Evolutionary conservation across 352 stramenopile species (phyloP).

Genomic region (Pythium rishiriense): DNA sequence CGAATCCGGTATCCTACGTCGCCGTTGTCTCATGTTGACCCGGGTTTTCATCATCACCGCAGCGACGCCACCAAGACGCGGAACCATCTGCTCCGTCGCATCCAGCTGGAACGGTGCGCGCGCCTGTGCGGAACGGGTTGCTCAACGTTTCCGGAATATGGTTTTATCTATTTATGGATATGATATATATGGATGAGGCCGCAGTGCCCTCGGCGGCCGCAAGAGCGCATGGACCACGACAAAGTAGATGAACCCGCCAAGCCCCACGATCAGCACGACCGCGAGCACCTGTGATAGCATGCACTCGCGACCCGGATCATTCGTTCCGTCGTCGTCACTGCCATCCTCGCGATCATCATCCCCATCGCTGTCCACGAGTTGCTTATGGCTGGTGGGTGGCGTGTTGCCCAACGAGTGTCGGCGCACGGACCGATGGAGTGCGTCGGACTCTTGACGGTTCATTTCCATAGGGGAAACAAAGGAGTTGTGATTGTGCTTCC

Average conservation of each 20-base stretch:
- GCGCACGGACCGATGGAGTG: background rate
- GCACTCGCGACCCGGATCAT: slow-evolving; percentile 38
- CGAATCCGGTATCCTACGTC: background rate
- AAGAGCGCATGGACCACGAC: slow-evolving; percentile 31
- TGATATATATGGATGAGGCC: slow-evolving; percentile 10
- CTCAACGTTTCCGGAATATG: slow-evolving; percentile 12
- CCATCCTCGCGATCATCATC: background rate
- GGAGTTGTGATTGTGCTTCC: too few relatives aligned
- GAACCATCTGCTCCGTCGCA: slow-evolving; percentile 26
- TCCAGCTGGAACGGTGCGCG: slow-evolving; percentile 16
- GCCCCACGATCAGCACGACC: slow-evolving; percentile 31
- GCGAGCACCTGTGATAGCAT: slow-evolving; percentile 52
- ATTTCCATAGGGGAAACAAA: too few relatives aligned
- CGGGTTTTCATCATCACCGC: background rate
- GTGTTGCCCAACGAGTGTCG: background rate
- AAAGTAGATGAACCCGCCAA: slow-evolving; percentile 55
- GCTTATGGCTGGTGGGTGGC: background rate
- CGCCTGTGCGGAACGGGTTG: background rate
- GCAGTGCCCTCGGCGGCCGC: background rate
- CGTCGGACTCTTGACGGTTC: background rate
- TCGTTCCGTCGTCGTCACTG: slow-evolving; percentile 11
- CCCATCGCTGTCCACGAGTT: background rate
- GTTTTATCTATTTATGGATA: slow-evolving; percentile 19
- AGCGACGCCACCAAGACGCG: background rate
- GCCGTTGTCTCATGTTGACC: background rate